These are phyloP conservation scores for Lachnellula occidentalis DNA, from an alignment of 2,329 filamentous ascomycete genomes.

Conservation along the genomic window DNA sequence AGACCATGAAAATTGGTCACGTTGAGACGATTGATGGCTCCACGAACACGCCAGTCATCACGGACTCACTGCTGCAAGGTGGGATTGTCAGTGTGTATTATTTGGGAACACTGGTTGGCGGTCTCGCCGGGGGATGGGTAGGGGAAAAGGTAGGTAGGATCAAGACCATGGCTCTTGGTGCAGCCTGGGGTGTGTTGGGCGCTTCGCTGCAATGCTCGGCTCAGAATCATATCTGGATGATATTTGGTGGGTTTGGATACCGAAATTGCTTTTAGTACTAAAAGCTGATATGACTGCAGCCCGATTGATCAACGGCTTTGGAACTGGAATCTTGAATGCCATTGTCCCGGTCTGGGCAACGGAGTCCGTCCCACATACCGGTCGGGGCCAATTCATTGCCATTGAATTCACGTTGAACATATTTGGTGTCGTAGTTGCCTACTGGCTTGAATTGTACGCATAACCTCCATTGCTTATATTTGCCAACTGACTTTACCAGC, in stretches of 20 bases:
- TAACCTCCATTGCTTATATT: background rate
- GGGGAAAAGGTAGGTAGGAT: conserved; percentile 59
- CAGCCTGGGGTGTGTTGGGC: conserved; percentile 53
- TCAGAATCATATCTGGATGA: conserved; percentile 65
- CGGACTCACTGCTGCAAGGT: conserved; percentile 54
- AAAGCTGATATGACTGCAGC: conserved; percentile 9
- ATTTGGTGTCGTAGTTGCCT: conserved; percentile 59
- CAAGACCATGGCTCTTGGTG: conserved; percentile 55
- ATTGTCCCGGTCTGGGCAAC: conserved; percentile 39
- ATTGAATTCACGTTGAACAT: conserved; percentile 72
- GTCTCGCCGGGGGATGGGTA: conserved; percentile 56
- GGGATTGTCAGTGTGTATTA: conserved; percentile 55
- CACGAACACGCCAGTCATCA: conserved; percentile 48
- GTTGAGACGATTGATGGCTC: conserved; percentile 37
- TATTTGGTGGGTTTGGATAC: conserved; percentile 44
- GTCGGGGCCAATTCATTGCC: conserved; percentile 62
- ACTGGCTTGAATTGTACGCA: conserved; percentile 45
- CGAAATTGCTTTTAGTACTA: background rate
- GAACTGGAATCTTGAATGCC: conserved; percentile 35
- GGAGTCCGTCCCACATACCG: conserved; percentile 55
- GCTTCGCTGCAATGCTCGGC: conserved; percentile 61
- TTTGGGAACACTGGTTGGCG: conserved; percentile 58
- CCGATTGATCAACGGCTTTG: conserved; percentile 41
- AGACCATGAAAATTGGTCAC: conserved; percentile 60
- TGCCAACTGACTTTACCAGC: conserved; percentile 24